phyloP scores from a whole-genome alignment of 345 rosid species.

The Eucalyptus sp. region DNA sequence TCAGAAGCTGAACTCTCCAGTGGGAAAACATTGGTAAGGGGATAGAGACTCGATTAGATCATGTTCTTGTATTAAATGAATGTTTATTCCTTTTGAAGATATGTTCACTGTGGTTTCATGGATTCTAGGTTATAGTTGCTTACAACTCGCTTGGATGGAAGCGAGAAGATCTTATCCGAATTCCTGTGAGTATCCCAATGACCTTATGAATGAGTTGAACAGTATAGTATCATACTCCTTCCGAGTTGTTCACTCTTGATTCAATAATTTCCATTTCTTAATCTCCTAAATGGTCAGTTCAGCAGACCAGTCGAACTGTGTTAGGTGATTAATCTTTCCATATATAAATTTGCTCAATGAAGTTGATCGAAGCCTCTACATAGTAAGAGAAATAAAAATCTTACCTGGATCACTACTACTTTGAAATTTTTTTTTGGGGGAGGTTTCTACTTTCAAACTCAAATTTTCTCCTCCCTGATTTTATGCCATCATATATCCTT shows the following conservation, averaged over 20 bases:
- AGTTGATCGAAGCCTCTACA: not conserved
- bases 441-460: not conserved
- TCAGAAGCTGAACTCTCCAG: slow-evolving; percentile 50
- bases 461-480: not conserved
- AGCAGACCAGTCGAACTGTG: not conserved
- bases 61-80: not conserved
- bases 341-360: not conserved
- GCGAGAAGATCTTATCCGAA: slow-evolving; percentile 66
- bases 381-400: not conserved
- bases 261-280: not conserved
- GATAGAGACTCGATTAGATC: not conserved
- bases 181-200: slow-evolving; percentile 59
- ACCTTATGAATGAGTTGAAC: not conserved
- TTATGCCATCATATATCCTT: not conserved
- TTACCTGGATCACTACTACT: not conserved
- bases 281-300: not conserved
- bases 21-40: slow-evolving; percentile 68
- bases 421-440: not conserved
- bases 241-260: not conserved
- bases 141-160: slow-evolving; percentile 98
- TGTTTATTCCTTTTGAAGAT: not conserved
- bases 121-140: slow-evolving; percentile 52
- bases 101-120: not conserved
- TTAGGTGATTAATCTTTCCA: not conserved
- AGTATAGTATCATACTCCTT: not conserved